phyloP scores from a whole-genome alignment of 2,329 filamentous ascomycete genomes.

The Geosmithia flava region DNA sequence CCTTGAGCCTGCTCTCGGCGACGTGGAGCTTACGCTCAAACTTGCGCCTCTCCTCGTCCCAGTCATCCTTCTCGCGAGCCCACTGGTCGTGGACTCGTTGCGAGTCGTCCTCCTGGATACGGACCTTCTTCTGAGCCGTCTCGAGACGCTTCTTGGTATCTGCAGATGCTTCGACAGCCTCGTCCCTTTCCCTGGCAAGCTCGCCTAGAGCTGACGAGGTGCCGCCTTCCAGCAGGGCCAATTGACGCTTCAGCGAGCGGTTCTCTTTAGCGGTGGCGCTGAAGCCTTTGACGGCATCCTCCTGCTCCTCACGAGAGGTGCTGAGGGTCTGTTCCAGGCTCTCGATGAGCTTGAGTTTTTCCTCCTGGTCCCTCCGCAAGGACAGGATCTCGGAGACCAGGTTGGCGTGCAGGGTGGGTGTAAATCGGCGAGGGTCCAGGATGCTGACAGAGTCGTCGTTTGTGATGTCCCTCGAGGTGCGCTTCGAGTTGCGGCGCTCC shows the following conservation, averaged over 20 bases:
- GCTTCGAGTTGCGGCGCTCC: conserved; percentile 22
- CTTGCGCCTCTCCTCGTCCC: conserved; percentile 72
- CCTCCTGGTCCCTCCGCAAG: conserved; percentile 79
- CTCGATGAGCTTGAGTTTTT: conserved; percentile 78
- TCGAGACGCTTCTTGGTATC: conserved; percentile 74
- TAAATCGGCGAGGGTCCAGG: conserved; percentile 84
- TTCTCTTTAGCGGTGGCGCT: conserved; percentile 60
- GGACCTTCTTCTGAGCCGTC: conserved; percentile 60
- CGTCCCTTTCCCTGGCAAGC: conserved; percentile 74
- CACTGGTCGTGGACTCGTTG: conserved; percentile 68
- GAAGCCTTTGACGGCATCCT: conserved; percentile 51
- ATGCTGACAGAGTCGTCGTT: conserved; percentile 60
- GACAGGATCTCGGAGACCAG: conserved; percentile 88
- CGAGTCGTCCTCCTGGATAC: conserved; percentile 71
- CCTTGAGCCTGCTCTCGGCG: conserved; percentile 76
- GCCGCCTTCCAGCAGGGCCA: conserved; percentile 77
- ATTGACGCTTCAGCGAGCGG: conserved; percentile 70
- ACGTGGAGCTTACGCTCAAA: conserved; percentile 79
- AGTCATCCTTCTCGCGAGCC: conserved; percentile 71
- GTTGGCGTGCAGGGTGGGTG: conserved; percentile 86
- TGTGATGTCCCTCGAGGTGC: conserved; percentile 44
- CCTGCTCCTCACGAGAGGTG: conserved; percentile 59
- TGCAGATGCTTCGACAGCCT: conserved; percentile 57
- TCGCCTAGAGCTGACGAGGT: conserved; percentile 77
- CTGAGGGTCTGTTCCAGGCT: conserved; percentile 67